Conservation (phyloP, 768 basidiomycete genomes). For the Rhodotorula paludigena region DNA sequence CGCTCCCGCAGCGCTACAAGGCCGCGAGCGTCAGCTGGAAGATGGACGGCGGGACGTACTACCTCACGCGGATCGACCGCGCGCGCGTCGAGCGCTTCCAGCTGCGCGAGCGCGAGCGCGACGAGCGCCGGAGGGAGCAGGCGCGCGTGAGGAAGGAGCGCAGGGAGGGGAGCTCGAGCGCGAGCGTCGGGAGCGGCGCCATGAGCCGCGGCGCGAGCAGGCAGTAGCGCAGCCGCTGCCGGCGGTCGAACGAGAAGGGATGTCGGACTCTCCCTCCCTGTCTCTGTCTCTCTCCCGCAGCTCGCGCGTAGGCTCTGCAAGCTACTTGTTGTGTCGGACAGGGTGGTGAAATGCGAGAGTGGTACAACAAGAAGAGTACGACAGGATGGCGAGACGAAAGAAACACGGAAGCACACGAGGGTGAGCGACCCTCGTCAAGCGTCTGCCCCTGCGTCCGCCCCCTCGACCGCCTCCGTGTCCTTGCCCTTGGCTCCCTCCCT, state of each 20-base stretch:
- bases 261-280: no score
- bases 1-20: conserved; percentile 7
- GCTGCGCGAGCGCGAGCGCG: conserved; percentile 5
- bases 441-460: background rate
- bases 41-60: conserved; percentile 34
- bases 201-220: background rate
- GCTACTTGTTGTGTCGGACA: no score
- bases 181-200: background rate
- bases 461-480: background rate
- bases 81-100: conserved; percentile 9
- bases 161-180: background rate
- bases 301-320: no score
- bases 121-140: background rate
- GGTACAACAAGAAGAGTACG: background rate
- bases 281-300: no score
- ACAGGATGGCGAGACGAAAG: background rate
- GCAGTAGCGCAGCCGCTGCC: background rate
- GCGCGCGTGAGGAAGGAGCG: conserved; percentile 3
- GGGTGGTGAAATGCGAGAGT: background rate
- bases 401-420: background rate
- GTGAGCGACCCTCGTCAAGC: background rate
- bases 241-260: no score
- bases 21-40: conserved; percentile 35
- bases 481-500: background rate
- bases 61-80: conserved; percentile 13